phyloP scores from a whole-genome alignment of 164 flowering plant genomes.

The Kalanchoe fedtschenkoi region DNA sequence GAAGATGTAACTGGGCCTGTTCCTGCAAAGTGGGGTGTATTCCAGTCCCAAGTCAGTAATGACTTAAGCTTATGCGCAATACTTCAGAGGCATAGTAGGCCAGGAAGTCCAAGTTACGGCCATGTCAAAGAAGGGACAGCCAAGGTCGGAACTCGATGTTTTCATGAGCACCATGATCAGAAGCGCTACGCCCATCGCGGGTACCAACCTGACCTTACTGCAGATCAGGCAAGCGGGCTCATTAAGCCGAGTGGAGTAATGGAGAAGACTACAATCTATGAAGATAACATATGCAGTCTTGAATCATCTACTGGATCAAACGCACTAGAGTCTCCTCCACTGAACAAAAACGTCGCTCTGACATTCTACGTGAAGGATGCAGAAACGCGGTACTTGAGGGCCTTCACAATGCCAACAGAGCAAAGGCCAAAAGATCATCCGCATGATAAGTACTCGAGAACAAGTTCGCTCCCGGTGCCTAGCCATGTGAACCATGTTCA shows the following conservation, averaged over 20 bases:
- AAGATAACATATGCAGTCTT: not conserved
- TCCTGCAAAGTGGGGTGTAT: not conserved
- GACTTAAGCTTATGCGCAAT: too few relatives aligned
- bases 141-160: not conserved
- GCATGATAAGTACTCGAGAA: slow-evolving; percentile 16
- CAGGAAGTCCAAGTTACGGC: too few relatives aligned
- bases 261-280: not conserved
- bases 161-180: not conserved
- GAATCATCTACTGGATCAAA: slow-evolving; percentile 6
- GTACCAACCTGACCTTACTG: not conserved
- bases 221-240: not conserved
- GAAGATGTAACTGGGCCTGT: not conserved
- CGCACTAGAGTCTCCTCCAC: slow-evolving; percentile 11
- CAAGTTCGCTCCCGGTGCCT: slow-evolving; percentile 26
- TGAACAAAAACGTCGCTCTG: slow-evolving; percentile 1
- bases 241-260: not conserved
- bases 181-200: not conserved
- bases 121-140: not conserved
- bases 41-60: not conserved
- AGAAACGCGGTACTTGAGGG: slow-evolving; percentile 30
- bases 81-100: too few relatives aligned
- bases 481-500: slow-evolving; percentile 39
- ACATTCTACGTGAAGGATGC: not conserved
- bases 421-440: slow-evolving; percentile 14
- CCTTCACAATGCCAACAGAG: slow-evolving; percentile 52